These are phyloP conservation scores for Adansonia rubrostipa DNA, from an alignment of 441 rosid genomes.

Conservation along the genomic window DNA sequence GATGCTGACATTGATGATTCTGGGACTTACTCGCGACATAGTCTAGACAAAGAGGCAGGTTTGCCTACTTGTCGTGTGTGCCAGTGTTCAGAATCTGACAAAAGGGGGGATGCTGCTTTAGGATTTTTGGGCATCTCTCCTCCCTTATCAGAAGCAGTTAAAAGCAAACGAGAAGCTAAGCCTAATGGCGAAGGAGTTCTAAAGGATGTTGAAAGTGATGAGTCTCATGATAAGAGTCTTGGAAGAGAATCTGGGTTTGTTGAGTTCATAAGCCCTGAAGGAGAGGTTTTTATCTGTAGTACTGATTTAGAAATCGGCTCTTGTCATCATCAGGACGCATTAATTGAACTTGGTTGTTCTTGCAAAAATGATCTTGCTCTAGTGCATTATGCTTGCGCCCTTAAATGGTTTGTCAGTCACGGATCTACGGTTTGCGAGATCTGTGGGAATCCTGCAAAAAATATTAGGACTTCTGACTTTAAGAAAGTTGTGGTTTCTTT, in stretches of 20 bases:
- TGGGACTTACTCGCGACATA: slow-evolving; percentile 47
- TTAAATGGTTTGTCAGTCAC: slow-evolving; percentile 93
- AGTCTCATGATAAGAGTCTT: slow-evolving; percentile 36
- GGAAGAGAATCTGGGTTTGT: slow-evolving; percentile 54
- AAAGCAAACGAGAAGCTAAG: slow-evolving; percentile 40
- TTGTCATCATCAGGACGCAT: slow-evolving; percentile 48
- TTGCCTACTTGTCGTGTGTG: slow-evolving; percentile 87
- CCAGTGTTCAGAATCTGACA: slow-evolving; percentile 90
- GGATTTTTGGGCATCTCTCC: slow-evolving; percentile 71
- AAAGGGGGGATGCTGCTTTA: slow-evolving; percentile 80
- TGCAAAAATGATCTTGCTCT: slow-evolving; percentile 88
- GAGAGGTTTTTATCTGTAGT: slow-evolving; percentile 78
- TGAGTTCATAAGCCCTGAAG: slow-evolving; percentile 80
- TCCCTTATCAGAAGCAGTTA: slow-evolving; percentile 47
- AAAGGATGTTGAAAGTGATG: slow-evolving; percentile 34
- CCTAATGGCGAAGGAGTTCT: slow-evolving; percentile 32
- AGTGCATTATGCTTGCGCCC: slow-evolving; percentile 91
- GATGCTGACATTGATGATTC: slow-evolving; percentile 50
- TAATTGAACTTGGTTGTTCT: slow-evolving; percentile 86
- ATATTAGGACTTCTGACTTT: slow-evolving; percentile 58
- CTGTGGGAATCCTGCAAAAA: slow-evolving; percentile 67
- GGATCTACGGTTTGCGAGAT: slow-evolving; percentile 93
- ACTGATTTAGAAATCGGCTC: slow-evolving; percentile 79
- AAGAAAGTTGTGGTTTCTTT: slow-evolving; percentile 65
- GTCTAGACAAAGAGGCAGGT: slow-evolving; percentile 76